phyloP scores from a whole-genome alignment of 2,329 filamentous ascomycete species.

The Canariomyces notabilis region DNA sequence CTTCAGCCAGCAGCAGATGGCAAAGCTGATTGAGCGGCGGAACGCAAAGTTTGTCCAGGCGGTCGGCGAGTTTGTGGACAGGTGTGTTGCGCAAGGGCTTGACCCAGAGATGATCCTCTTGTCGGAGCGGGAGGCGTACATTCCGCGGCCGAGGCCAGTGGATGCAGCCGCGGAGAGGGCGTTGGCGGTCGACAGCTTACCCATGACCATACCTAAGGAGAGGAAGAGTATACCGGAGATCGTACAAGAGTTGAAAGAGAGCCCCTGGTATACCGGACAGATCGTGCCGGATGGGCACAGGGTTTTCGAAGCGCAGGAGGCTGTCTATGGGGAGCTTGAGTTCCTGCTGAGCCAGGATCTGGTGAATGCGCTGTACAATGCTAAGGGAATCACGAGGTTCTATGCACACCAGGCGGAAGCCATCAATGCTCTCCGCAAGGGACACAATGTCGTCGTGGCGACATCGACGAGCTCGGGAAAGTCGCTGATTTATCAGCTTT shows the following conservation, averaged over 20 bases:
- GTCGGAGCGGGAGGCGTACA: slow-evolving; percentile 50
- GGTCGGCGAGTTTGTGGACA: slow-evolving; percentile 70
- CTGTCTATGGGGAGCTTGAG: slow-evolving; percentile 75
- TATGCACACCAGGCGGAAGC: slow-evolving; percentile 93
- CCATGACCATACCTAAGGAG: slow-evolving; percentile 70
- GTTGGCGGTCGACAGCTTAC: slow-evolving; percentile 47
- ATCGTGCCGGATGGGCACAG: slow-evolving; percentile 91
- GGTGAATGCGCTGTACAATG: slow-evolving; percentile 95
- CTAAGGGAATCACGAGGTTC: slow-evolving; percentile 75
- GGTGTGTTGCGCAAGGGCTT: slow-evolving; percentile 57
- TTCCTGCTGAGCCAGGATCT: slow-evolving; percentile 85
- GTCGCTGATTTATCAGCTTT: slow-evolving; percentile 95
- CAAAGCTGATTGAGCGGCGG: slow-evolving; percentile 79
- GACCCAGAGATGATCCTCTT: slow-evolving; percentile 66
- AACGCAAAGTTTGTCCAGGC: slow-evolving; percentile 78
- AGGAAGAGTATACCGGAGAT: slow-evolving; percentile 80
- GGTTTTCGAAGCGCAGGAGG: slow-evolving; percentile 78
- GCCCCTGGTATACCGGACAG: slow-evolving; percentile 85
- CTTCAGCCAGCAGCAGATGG: slow-evolving; percentile 89
- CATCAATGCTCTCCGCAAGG: slow-evolving; percentile 79
- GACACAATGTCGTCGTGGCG: slow-evolving; percentile 82
- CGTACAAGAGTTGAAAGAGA: slow-evolving; percentile 71
- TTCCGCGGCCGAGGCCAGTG: slow-evolving; percentile 52
- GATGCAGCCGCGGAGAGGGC: slow-evolving; percentile 28
- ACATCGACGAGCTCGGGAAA: slow-evolving; percentile 97